phyloP scores from a whole-genome alignment of 306 rosid species.

The Rosa persica region DNA sequence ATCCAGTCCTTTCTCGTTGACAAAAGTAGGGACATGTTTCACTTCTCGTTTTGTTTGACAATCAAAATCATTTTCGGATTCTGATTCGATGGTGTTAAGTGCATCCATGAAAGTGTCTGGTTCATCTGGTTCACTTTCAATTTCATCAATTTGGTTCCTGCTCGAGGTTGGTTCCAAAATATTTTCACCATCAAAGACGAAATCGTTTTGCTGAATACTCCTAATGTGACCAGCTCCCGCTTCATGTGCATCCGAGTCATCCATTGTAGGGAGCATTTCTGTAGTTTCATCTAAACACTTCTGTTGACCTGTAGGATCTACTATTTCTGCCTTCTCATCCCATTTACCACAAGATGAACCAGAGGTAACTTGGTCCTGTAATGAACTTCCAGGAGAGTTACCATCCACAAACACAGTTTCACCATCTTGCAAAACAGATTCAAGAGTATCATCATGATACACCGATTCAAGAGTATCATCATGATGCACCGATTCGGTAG shows the following conservation, averaged over 20 bases:
- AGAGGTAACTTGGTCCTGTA: slow-evolving; percentile 59
- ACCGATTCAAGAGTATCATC: slow-evolving; percentile 42
- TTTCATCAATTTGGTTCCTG: slow-evolving; percentile 50
- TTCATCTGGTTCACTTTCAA: slow-evolving; percentile 84
- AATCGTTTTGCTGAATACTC: slow-evolving; percentile 41
- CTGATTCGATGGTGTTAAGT: slow-evolving; percentile 84
- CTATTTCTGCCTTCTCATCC: slow-evolving; percentile 89
- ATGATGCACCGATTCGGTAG: slow-evolving; percentile 44
- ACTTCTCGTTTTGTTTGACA: slow-evolving; percentile 70
- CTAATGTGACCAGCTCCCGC: slow-evolving; percentile 33
- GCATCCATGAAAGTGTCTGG: slow-evolving; percentile 87
- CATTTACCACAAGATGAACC: slow-evolving; percentile 72
- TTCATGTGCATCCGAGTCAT: slow-evolving; percentile 33
- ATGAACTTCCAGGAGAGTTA: slow-evolving; percentile 42
- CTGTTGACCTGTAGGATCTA: slow-evolving; percentile 51
- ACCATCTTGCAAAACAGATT: slow-evolving; percentile 42
- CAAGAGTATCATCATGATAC: slow-evolving; percentile 41
- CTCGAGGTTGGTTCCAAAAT: slow-evolving; percentile 35
- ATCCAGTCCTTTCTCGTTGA: slow-evolving; percentile 35
- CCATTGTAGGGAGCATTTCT: slow-evolving; percentile 35
- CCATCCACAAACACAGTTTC: slow-evolving; percentile 41
- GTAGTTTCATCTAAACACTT: slow-evolving; percentile 42
- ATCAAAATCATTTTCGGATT: slow-evolving; percentile 78
- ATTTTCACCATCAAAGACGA: slow-evolving; percentile 40
- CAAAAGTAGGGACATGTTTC: slow-evolving; percentile 31